Evolutionary conservation across 2,329 filamentous ascomycete species (phyloP).

Genomic region (Stagonosporopsis cucurbitacearum): DNA sequence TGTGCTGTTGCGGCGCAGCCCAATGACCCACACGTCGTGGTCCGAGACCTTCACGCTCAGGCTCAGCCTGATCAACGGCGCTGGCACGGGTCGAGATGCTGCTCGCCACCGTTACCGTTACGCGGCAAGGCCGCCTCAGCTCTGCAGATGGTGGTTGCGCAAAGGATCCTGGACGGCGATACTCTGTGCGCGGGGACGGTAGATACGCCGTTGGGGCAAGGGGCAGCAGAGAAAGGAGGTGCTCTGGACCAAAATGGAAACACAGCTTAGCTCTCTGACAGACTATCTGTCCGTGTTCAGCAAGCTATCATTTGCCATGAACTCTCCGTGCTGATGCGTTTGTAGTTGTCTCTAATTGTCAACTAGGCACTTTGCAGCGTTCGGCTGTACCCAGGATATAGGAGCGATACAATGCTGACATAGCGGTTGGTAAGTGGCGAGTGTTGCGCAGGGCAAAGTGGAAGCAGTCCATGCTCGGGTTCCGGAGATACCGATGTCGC

Average conservation of each 20-base stretch:
- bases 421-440: background rate
- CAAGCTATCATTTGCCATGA: background rate
- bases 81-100: background rate
- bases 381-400: background rate
- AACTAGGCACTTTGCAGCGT: background rate
- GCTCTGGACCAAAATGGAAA: background rate
- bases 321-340: background rate
- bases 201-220: slow-evolving; percentile 1
- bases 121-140: slow-evolving; percentile 6
- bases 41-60: background rate
- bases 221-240: slow-evolving; percentile 5
- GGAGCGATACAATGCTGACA: slow-evolving; percentile 9
- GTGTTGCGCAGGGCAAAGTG: background rate
- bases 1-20: slow-evolving; percentile 7
- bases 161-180: slow-evolving; percentile 6
- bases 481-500: background rate
- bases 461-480: background rate
- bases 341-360: background rate
- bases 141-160: background rate
- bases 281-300: background rate
- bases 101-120: slow-evolving; percentile 3
- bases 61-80: background rate
- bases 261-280: background rate
- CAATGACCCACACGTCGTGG: slow-evolving; percentile 3
- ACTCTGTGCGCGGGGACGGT: background rate